Percentiles rank a stretch among this genome's conserved stretches.
Evolutionary conservation across 2,329 filamentous ascomycete species (phyloP).

Genomic region (Aspergillus ochraceus): DNA sequence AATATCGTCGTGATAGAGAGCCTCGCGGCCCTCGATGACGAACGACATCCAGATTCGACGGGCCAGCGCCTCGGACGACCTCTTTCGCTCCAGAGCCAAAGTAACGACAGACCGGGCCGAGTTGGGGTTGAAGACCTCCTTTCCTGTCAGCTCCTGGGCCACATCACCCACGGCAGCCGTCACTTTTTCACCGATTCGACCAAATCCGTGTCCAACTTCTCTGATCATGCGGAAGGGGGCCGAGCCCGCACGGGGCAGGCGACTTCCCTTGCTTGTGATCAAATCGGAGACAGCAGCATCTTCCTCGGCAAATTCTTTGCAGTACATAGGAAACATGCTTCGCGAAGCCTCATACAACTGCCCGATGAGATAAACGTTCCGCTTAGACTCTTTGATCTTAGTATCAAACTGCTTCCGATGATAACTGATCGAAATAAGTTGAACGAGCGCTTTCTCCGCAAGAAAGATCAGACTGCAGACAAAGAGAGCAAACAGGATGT

Average conservation of each 20-base stretch:
- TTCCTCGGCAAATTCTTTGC: slow-evolving; percentile 84
- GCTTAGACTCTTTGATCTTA: slow-evolving; percentile 86
- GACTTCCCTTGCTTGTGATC: slow-evolving; percentile 42
- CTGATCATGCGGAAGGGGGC: slow-evolving; percentile 78
- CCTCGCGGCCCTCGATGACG: slow-evolving; percentile 82
- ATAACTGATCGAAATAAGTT: slow-evolving; percentile 68
- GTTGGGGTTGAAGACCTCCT: slow-evolving; percentile 90
- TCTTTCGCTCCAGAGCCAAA: slow-evolving; percentile 80
- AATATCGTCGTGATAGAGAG: slow-evolving; percentile 77
- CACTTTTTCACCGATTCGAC: slow-evolving; percentile 86
- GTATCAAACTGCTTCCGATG: slow-evolving; percentile 66
- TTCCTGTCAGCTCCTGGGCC: slow-evolving; percentile 91
- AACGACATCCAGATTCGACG: slow-evolving; percentile 97
- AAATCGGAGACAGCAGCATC: slow-evolving; percentile 90
- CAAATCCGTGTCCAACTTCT: slow-evolving; percentile 70
- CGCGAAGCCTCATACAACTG: slow-evolving; percentile 89
- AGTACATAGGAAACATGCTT: slow-evolving; percentile 87
- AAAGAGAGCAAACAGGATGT: slow-evolving; percentile 59
- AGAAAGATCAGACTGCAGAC: slow-evolving; percentile 59
- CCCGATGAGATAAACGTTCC: slow-evolving; percentile 75
- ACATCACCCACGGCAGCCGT: slow-evolving; percentile 91
- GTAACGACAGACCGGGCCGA: slow-evolving; percentile 87
- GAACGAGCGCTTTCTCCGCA: slow-evolving; percentile 60
- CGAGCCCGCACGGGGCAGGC: slow-evolving; percentile 57
- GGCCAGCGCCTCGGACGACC: slow-evolving; percentile 87